phyloP scores from a whole-genome alignment of 2,329 filamentous ascomycete species.

The Scytalidium sp. region DNA sequence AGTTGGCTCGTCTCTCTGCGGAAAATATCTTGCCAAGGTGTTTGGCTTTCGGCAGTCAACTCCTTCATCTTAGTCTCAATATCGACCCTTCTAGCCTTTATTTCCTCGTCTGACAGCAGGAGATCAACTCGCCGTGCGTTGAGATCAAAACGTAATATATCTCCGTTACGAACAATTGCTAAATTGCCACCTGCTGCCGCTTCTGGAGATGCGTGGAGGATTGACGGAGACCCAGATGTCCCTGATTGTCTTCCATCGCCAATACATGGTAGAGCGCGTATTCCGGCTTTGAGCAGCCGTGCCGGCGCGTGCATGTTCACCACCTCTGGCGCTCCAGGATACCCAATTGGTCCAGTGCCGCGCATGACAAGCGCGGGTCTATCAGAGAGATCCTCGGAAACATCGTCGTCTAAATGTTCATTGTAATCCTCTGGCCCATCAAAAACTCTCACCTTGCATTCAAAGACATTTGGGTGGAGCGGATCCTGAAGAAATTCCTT shows the following conservation, averaged over 20 bases:
- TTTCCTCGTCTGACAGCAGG: slow-evolving; percentile 38
- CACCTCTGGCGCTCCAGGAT: slow-evolving; percentile 48
- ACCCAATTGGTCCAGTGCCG: slow-evolving; percentile 45
- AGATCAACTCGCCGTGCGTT: slow-evolving; percentile 46
- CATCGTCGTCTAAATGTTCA: slow-evolving; percentile 33
- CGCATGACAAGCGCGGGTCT: slow-evolving; percentile 46
- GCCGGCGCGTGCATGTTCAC: slow-evolving; percentile 50
- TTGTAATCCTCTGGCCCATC: slow-evolving; percentile 49
- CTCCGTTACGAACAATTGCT: slow-evolving; percentile 46
- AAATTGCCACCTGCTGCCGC: slow-evolving; percentile 52
- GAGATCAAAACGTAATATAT: slow-evolving; percentile 47
- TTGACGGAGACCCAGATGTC: slow-evolving; percentile 51
- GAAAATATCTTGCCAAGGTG: slow-evolving; percentile 50
- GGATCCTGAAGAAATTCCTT: slow-evolving; percentile 42
- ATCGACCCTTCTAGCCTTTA: slow-evolving; percentile 34
- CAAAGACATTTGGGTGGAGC: slow-evolving; percentile 44
- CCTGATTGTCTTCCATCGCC: slow-evolving; percentile 54
- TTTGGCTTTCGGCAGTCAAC: slow-evolving; percentile 37
- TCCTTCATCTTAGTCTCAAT: slow-evolving; percentile 37
- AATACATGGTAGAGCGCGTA: slow-evolving; percentile 46
- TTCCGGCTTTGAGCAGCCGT: slow-evolving; percentile 40
- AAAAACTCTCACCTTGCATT: slow-evolving; percentile 44
- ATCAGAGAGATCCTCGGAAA: slow-evolving; percentile 35
- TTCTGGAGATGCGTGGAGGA: slow-evolving; percentile 54
- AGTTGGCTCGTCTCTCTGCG: slow-evolving; percentile 41